Evolutionary conservation across 495 filamentous ascomycete species (phyloP).

Genomic region (Antarctomyces pellizariae): DNA sequence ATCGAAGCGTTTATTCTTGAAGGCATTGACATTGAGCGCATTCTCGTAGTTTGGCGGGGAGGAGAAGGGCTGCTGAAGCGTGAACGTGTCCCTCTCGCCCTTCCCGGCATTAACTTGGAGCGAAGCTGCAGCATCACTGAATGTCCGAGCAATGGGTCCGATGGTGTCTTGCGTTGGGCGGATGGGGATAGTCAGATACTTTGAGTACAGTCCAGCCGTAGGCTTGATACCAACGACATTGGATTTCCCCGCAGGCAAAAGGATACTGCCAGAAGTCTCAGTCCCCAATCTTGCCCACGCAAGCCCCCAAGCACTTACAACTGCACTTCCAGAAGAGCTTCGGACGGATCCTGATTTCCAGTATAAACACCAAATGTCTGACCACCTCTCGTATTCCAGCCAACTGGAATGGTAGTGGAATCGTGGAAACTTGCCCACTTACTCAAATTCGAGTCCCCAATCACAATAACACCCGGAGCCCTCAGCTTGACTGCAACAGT

Average conservation of each 20-base stretch:
- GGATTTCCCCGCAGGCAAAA: conserved; percentile 1
- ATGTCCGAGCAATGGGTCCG: conserved; percentile 36
- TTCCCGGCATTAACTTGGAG: conserved; percentile 35
- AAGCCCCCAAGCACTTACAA: conserved; percentile 1
- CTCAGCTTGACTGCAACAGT: conserved; percentile 32
- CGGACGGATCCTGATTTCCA: conserved; percentile 5
- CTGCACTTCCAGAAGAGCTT: conserved; percentile 4
- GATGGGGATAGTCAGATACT: conserved; percentile 34
- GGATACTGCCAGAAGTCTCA: conserved; percentile 2
- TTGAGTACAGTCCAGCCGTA: conserved; percentile 37
- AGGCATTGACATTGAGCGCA: conserved; percentile 11
- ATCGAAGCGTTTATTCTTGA: conserved; percentile 14
- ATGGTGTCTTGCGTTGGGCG: conserved; percentile 36
- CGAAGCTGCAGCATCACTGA: conserved; percentile 40
- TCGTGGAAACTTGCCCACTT: conserved; percentile 18
- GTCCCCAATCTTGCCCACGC: conserved; percentile 2
- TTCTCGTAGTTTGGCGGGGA: conserved; percentile 19
- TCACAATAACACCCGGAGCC: conserved; percentile 37
- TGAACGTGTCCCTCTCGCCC: conserved; percentile 24
- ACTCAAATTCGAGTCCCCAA: conserved; percentile 38
- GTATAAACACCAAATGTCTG: conserved; percentile 19
- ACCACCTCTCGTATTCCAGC: conserved; percentile 20
- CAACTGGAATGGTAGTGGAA: conserved; percentile 14
- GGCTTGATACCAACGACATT: conserved; percentile 3
- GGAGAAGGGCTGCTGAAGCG: conserved; percentile 15